A percentile compares a stretch with the other conserved stretches of the same genome.
These are phyloP conservation scores for Neophaeococcomyces mojaviensis DNA, from an alignment of 2,329 filamentous ascomycete species.

Conservation along the genomic window DNA sequence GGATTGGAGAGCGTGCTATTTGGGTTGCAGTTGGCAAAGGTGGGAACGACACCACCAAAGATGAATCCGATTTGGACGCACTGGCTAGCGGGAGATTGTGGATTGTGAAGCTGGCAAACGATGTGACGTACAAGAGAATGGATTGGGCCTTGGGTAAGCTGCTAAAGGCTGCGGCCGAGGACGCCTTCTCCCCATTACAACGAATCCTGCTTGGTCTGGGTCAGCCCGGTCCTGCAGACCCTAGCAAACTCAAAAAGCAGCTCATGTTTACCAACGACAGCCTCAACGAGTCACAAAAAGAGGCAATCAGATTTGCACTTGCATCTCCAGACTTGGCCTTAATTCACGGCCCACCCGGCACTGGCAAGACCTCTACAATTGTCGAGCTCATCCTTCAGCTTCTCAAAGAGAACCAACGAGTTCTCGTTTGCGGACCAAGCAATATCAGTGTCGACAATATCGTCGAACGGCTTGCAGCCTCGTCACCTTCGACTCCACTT, in stretches of 20 bases:
- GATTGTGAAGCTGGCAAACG: conserved; percentile 60
- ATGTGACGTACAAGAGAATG: conserved; percentile 60
- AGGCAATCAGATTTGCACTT: conserved; percentile 70
- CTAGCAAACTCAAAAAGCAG: conserved; percentile 37
- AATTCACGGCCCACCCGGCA: conserved; percentile 92
- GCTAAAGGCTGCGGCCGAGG: conserved; percentile 47
- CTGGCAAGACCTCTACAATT: conserved; percentile 92
- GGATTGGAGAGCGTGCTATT: conserved; percentile 34
- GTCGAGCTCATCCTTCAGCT: conserved; percentile 94
- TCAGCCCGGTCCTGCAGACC: conserved; percentile 45
- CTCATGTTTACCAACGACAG: conserved; percentile 37
- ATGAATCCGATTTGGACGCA: conserved; percentile 39
- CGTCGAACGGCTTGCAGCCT: conserved; percentile 69
- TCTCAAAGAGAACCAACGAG: conserved; percentile 61
- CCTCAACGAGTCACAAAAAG: conserved; percentile 57
- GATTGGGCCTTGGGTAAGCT: conserved; percentile 57
- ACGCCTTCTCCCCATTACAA: conserved; percentile 49
- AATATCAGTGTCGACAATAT: conserved; percentile 99
- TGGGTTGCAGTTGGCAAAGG: conserved; percentile 40
- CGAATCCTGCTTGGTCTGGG: conserved; percentile 54
- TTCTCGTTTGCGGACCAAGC: conserved; percentile 91
- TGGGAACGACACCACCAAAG: conserved; percentile 22
- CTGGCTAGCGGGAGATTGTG: conserved; percentile 52
- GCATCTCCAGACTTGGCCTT: conserved; percentile 73
- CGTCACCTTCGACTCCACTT: conserved; percentile 65